Conservation (phyloP, 805 yeast species). For the Candida tammaniensis region DNA sequence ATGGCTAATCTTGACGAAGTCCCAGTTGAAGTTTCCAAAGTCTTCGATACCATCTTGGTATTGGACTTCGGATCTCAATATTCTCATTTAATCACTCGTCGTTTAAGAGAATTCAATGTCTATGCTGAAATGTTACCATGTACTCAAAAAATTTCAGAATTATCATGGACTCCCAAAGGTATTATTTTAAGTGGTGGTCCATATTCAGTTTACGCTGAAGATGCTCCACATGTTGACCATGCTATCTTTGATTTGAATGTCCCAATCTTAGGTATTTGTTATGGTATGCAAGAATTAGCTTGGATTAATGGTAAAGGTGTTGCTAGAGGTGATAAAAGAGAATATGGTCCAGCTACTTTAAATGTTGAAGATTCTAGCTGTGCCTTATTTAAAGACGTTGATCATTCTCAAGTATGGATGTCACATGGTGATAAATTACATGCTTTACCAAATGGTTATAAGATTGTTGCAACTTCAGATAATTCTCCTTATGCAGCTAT, state of each 20-base stretch:
- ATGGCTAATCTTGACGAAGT: slow-evolving; percentile 24
- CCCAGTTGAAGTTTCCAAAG: slow-evolving; percentile 70
- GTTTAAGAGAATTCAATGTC: slow-evolving; percentile 95
- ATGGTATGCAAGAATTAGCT: slow-evolving; percentile 98
- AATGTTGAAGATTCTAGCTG: slow-evolving; percentile 65
- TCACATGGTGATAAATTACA: slow-evolving; percentile 96
- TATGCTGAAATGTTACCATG: slow-evolving; percentile 99
- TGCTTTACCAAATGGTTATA: slow-evolving; percentile 85
- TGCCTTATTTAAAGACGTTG: slow-evolving; percentile 82
- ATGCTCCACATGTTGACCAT: slow-evolving; percentile 96
- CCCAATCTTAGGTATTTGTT: slow-evolving; percentile 96
- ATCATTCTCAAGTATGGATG: slow-evolving; percentile 98
- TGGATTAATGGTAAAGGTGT: slow-evolving; percentile 96
- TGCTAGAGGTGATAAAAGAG: slow-evolving; percentile 94
- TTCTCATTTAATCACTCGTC: slow-evolving; percentile 93
- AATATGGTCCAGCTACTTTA: slow-evolving; percentile 94
- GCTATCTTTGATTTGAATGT: slow-evolving; percentile 87
- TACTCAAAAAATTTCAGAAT: slow-evolving; percentile 92
- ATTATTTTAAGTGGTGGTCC: slow-evolving; percentile 96
- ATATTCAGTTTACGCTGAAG: slow-evolving; percentile 92
- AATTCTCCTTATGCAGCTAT: slow-evolving; percentile 97
- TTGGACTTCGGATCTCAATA: slow-evolving; percentile 98
- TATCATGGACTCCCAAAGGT: slow-evolving; percentile 94
- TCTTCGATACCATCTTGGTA: slow-evolving; percentile 95
- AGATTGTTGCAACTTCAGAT: slow-evolving; percentile 83